Evolutionary conservation across 2,329 filamentous ascomycete genomes (phyloP).

Genomic region (Botrytis elliptica): DNA sequence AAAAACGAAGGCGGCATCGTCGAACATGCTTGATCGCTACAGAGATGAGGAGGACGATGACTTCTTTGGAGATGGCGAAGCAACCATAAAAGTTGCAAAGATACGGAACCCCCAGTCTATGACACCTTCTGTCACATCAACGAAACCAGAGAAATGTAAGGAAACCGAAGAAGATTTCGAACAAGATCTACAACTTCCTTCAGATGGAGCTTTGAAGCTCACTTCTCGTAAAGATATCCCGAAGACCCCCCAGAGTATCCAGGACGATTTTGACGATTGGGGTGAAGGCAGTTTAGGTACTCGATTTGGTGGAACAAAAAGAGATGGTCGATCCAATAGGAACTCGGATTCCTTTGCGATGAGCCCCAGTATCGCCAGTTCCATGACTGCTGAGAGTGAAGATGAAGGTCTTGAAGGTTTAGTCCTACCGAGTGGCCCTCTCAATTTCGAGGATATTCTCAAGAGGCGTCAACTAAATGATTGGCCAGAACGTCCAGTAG

Average conservation of each 20-base stretch:
- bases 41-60: slow-evolving; percentile 62
- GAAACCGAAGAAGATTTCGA: slow-evolving; percentile 66
- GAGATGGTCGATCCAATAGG: slow-evolving; percentile 74
- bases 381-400: slow-evolving; percentile 87
- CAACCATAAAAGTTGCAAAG: slow-evolving; percentile 69
- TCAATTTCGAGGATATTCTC: slow-evolving; percentile 79
- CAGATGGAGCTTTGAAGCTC: slow-evolving; percentile 61
- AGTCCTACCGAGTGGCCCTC: slow-evolving; percentile 75
- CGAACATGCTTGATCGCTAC: slow-evolving; percentile 61
- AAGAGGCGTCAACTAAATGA: slow-evolving; percentile 65
- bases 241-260: slow-evolving; percentile 57
- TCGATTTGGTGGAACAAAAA: slow-evolving; percentile 80
- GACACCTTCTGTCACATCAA: slow-evolving; percentile 54
- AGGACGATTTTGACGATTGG: slow-evolving; percentile 86
- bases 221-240: slow-evolving; percentile 60
- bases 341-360: slow-evolving; percentile 86
- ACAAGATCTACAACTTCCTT: slow-evolving; percentile 68
- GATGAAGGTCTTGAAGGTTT: slow-evolving; percentile 92
- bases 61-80: slow-evolving; percentile 61
- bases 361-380: slow-evolving; percentile 90
- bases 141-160: slow-evolving; percentile 49
- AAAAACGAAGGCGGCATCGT: slow-evolving; percentile 31
- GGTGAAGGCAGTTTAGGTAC: slow-evolving; percentile 91
- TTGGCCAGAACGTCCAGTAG: slow-evolving; percentile 51
- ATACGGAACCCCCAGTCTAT: slow-evolving; percentile 52